These are phyloP conservation scores for Cenchrus fungigraminus DNA, from an alignment of 176 grass and related monocot genomes.

Conservation along the genomic window DNA sequence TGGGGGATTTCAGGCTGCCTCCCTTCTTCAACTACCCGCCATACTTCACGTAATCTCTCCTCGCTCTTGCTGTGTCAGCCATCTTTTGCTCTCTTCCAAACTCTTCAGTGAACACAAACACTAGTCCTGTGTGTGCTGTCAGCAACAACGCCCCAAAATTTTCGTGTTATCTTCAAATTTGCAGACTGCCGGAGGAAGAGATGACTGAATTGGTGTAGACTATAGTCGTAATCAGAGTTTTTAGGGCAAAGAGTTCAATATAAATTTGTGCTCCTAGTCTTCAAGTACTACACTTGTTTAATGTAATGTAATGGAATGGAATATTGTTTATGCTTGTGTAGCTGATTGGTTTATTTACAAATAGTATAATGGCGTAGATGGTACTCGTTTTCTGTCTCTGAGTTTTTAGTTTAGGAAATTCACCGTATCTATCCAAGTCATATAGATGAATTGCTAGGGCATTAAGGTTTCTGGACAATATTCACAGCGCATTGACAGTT, in stretches of 20 bases:
- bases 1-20: slow-evolving; percentile 70
- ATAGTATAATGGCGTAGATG: no score
- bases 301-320: not conserved
- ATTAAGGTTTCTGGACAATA: not conserved
- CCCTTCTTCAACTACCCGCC: slow-evolving; percentile 91
- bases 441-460: not conserved
- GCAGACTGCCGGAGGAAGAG: not conserved
- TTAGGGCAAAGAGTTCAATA: not conserved
- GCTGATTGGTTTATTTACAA: no score
- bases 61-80: not conserved
- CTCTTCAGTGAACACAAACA: not conserved
- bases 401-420: not conserved
- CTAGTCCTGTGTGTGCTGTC: not conserved
- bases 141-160: not conserved
- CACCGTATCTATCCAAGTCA: not conserved
- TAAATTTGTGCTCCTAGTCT: not conserved
- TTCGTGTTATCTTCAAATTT: slow-evolving; percentile 17
- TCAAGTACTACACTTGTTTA: not conserved
- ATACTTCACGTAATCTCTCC: slow-evolving; percentile 81
- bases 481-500: not conserved
- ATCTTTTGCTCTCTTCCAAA: not conserved
- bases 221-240: not conserved
- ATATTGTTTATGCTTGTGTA: no score
- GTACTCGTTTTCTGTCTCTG: not conserved
- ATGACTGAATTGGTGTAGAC: not conserved